These are phyloP conservation scores for Hordeum pubiflorum DNA, from an alignment of 202 grass and related monocot species.

Conservation along the genomic window DNA sequence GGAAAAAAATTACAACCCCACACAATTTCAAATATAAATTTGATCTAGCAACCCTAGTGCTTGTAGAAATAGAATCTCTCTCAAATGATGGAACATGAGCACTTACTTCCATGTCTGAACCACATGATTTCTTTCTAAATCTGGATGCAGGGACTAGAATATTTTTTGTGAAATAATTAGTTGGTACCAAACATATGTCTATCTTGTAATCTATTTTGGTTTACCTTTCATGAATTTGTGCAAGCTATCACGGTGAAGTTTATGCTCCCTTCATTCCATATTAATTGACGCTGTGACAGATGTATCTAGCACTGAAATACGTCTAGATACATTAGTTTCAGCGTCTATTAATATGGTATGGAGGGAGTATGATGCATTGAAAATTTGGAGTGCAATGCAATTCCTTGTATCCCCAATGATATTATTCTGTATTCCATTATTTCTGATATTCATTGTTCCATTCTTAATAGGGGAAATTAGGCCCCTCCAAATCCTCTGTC, in stretches of 20 bases:
- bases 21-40: too few species aligned
- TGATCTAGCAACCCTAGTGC: too few species aligned
- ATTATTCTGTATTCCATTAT: not conserved
- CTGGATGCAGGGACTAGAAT: not conserved
- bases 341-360: too few species aligned
- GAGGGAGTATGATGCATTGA: not conserved
- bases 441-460: not conserved
- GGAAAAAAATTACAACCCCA: too few species aligned
- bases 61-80: too few species aligned
- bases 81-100: not conserved
- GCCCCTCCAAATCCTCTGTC: constrained; percentile 62
- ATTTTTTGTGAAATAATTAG: not conserved
- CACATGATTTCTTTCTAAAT: too few species aligned
- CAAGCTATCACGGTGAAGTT: not conserved
- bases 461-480: constrained; percentile 67
- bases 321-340: not conserved
- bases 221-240: not conserved
- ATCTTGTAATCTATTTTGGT: not conserved
- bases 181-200: not conserved
- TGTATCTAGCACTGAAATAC: too few species aligned
- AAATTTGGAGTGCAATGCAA: not conserved
- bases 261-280: not conserved
- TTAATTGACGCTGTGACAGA: too few species aligned
- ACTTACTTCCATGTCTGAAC: not conserved
- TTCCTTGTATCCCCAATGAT: not conserved